Evolutionary conservation across 1,284 basidiomycete species (phyloP), one percentile per base, ranked within the genome.

Genomic region (Sanghuangporus baumii): DNA sequence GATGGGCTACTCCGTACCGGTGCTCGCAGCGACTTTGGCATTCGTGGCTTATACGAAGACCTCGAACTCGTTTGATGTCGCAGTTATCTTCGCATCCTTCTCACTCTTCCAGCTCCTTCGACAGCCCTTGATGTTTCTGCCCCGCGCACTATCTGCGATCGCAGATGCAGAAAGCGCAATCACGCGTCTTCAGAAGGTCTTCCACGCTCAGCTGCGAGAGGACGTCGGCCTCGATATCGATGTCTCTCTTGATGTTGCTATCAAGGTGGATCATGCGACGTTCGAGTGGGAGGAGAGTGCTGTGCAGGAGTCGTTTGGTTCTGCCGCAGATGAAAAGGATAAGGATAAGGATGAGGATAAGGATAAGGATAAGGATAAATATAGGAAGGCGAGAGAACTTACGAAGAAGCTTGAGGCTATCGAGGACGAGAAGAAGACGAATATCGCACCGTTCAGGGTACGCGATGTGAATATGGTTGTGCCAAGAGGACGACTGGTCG

Each of bases 11-110:
- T 84, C 82, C 8, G 75, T 85, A 38, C 87, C 89, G 36, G 82
- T 86, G 1, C 77, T 93, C 14, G 88, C 89, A 0, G 85, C 90
- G 2, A 89, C 91, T 2, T 75, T 93, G 47, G 81, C 88, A 2
- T 91, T 94, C 72, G 80, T 91, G 51, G 85, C 86, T 0, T 92
- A 91, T 72, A 85, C 85, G 1, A 74, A 79, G 11, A 81, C 80
- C 0, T 78, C 80, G 12, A 70, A 81, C 55, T 71, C 75, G 2
- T 84, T 91, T 67, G 81, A 89, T 69, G 78, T 82, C 40, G 83
- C 86, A 1, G 73, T 86, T 64, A 86, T 91, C 67, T 91, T 91
- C 73, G 80, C 88, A 0, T 87, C 87, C 12, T 76, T 92, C 56
- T 82, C 84, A 36, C 78, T 89, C 62, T 91, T 91, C 78, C 83